Conservation (phyloP, 306 rosid genomes). For the Acacia melanoxylon region DNA sequence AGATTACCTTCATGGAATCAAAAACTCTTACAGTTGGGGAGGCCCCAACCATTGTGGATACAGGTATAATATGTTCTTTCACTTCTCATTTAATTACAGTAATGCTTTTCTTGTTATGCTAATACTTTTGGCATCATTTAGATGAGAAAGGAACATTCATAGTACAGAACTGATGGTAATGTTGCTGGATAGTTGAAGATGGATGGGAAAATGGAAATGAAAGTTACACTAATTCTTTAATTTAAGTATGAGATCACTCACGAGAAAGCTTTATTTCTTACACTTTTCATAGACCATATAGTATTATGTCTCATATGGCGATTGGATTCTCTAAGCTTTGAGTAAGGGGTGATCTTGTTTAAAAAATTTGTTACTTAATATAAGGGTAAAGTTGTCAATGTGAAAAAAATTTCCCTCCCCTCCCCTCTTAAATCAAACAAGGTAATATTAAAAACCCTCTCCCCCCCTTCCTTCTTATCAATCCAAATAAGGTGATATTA, state of each 20-base stretch:
- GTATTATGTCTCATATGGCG: neutral
- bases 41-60: slow-evolving; percentile 87
- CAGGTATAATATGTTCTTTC: slow-evolving; percentile 55
- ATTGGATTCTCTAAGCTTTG: neutral
- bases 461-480: too few species aligned
- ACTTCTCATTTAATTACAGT: neutral
- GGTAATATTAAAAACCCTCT: too few species aligned
- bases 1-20: slow-evolving; percentile 91
- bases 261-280: slow-evolving; percentile 16
- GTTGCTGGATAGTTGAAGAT: slow-evolving; percentile 5
- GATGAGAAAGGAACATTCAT: slow-evolving; percentile 25
- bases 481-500: too few species aligned
- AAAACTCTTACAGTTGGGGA: slow-evolving; percentile 87
- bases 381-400: too few species aligned
- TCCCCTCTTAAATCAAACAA: too few species aligned
- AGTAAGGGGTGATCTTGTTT: neutral
- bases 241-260: slow-evolving; percentile 13
- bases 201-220: slow-evolving; percentile 1
- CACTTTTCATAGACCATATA: neutral
- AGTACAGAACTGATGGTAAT: neutral
- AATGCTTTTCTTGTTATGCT: neutral
- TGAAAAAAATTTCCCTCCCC: too few species aligned
- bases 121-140: slow-evolving; percentile 6
- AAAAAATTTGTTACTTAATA: neutral
- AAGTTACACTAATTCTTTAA: neutral